Conservation (phyloP, 345 rosid genomes). For the Hibiscus syriacus region DNA sequence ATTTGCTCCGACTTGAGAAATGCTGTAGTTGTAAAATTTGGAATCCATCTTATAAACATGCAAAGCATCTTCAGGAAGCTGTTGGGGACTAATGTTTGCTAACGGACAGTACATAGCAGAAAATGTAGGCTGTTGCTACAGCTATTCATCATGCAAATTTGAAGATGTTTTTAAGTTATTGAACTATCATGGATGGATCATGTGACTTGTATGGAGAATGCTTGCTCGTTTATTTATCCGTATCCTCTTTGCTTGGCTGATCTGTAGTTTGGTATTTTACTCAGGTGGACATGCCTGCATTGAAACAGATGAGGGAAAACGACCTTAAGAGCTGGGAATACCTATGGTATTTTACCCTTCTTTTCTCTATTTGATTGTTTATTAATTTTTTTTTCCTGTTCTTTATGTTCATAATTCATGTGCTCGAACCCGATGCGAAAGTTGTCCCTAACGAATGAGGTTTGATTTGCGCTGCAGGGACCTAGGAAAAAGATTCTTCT, state of each 20-base stretch:
- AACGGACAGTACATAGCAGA: no score
- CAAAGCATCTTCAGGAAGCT: slow-evolving; percentile 1
- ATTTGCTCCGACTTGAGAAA: neutral
- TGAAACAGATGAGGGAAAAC: slow-evolving; percentile 88
- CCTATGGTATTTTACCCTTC: slow-evolving; percentile 66
- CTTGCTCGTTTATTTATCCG: slow-evolving; percentile 1
- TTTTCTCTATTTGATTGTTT: neutral
- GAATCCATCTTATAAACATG: neutral
- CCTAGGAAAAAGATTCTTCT: slow-evolving; percentile 93
- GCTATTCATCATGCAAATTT: neutral
- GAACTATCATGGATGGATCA: neutral
- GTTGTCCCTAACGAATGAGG: neutral
- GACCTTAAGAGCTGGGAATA: slow-evolving; percentile 89
- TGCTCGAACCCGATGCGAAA: neutral
- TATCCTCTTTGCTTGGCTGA: neutral
- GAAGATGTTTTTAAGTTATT: neutral
- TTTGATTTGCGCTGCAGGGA: slow-evolving; percentile 59
- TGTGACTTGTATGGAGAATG: neutral
- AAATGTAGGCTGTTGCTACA: neutral
- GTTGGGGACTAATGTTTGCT: neutral
- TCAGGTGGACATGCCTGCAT: slow-evolving; percentile 86
- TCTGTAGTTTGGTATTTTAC: slow-evolving; percentile 17
- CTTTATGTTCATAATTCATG: neutral
- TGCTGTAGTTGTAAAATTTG: neutral
- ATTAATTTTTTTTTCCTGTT: neutral